Base-by-base conservation (phyloP, 2,329 filamentous ascomycete genomes). In the Neodidymelliopsis sp. region DNA sequence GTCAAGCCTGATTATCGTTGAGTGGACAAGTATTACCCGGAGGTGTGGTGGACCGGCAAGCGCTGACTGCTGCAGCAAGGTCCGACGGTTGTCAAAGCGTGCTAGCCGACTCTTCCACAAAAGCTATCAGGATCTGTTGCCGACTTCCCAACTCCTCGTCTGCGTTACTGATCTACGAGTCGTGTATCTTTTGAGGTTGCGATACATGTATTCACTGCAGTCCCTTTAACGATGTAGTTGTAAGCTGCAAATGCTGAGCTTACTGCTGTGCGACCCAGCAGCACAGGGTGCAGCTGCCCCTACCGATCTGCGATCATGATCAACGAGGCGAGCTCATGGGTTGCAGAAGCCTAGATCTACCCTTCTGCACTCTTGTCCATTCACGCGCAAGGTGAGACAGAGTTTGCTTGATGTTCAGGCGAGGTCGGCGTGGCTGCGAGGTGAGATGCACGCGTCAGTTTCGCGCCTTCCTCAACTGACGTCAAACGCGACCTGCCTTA, bases 391-490 rank as follows among this genome's bases (percentile, higher is more conserved):
- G 28, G 24, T 35, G 28, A 29, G 30, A 10, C 19, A 10, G 27
- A 35, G 35, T 40, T 40, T 36, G 36, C 40, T 31, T 10, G 23
- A 22, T 35, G 30, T 36, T 27, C 31, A 15, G 18, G 30, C 33
- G 34, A 50, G 24, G 36, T 12, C 20, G 40, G 20, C 37, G 36
- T 30, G 40, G 40, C n/a, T 40, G 40, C 35, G 40, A 40, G 20
- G 47, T 50, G 47, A 50, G 47, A 35, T 35, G 27, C 38, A 42
- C 30, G 51, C 53, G 50, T 43, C 45, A 53, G 45, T 35, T 29
- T 48, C 55, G 58, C 58, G 56, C 53, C 35, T 56, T 44, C 47
- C 43, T 36, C 41, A 27, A 42, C 47, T 54, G 54, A 61, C 53
- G 53, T 59, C 56, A 57, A 54, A 49, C 52, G 34, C 18, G 12